Evolutionary conservation across 352 stramenopile species (phyloP), one percentile per base, ranked within the genome.

Genomic region (Globisporangium irregulare): DNA sequence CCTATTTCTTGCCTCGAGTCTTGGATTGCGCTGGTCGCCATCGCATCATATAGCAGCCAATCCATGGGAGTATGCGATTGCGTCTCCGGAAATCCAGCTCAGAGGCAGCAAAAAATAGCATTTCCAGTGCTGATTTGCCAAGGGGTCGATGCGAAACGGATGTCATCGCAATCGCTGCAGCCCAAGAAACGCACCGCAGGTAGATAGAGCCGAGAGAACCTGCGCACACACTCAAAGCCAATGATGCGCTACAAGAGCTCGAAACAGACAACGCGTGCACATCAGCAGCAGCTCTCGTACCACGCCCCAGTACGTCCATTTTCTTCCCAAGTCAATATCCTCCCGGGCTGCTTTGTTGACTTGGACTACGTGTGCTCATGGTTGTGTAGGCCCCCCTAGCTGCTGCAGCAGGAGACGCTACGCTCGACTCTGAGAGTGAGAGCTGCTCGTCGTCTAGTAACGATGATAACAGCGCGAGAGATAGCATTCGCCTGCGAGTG

Each of bases 401-500:
- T 51, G 18, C 43, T 4, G 10, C 43, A 12, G 43, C 5, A 10
- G 43, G 43, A 24, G 43, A 51, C 43, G 18, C 18, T 22, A 24
- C 53, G 4, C 24, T 38, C 1, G 53, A 59, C 1, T 38, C 53
- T 9, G 53, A 59, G 9, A 61, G 55, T 32, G 29, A 61, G 29
- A 46, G 55, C 27, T 32, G 54, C 27, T 41, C 54, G 6, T 25
- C 27, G 4, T 14, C 54, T 14, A 12, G 12, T 43, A 14, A 59
- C 6, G 54, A 43, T 9, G 20, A n/a, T 4, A 38, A 38, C 7
- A 56, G 50, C 3, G n/a, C 27, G 9, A 27, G 18, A 36, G 25
- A 66, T 9, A 36, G 43, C 43, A 46, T 41, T 32, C 25, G 32
- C 15, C 12, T 54, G 43, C 59, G 57, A 1, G 66, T 71, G 32